Base-by-base conservation (phyloP, 495 filamentous ascomycete species). In the Friedmanniomyces endolithicus region DNA sequence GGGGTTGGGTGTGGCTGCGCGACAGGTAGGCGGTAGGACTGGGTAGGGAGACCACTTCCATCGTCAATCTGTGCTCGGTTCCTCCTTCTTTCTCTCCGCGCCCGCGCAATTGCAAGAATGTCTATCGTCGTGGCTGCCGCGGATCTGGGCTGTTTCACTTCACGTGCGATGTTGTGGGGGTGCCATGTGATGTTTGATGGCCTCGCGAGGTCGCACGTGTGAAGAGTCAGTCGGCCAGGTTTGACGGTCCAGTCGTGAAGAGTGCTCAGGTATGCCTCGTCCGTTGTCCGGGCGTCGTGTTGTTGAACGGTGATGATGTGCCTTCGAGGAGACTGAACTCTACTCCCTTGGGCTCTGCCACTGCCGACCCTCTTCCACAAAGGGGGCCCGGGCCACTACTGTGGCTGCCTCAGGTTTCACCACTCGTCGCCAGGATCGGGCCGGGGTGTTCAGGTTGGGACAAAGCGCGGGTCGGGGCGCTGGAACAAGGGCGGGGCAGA, bases 31-130 rank as follows among this genome's bases (percentile, higher is more conserved):
- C 17, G 6, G 17, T n/a, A 6, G 37, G 37, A 19, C 37, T 60
- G 25, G 55, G 53, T 53, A 65, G 64, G 29, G 65, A 56, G 44
- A 63, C 66, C 39, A 68, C 62, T 55, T 66, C 64, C 64, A 68
- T 67, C 34, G 43, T 41, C 37, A 41, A 3, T 31, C 27, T 31
- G 27, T 9, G 4, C 3, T 3, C 9, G 27, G 3, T 9, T 31
- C 27, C 27, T 31, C 9, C 27, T 31, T 31, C 27, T 31, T 9
- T 9, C 9, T 9, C 9, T 31, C 27, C 9, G 27, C 27, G 27
- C 27, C 27, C 27, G 27, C 27, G 3, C 27, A 31, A 9, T n/a
- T 31, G 27, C 27, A 4, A 9, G 4, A 9, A 4, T 9, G 27
- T 31, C 27, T 31, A 6, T 41, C 17, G 37, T 41, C 37, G 37